Evolutionary conservation across 768 basidiomycete species (phyloP).

Genomic region (Rhizopogon vulgaris): DNA sequence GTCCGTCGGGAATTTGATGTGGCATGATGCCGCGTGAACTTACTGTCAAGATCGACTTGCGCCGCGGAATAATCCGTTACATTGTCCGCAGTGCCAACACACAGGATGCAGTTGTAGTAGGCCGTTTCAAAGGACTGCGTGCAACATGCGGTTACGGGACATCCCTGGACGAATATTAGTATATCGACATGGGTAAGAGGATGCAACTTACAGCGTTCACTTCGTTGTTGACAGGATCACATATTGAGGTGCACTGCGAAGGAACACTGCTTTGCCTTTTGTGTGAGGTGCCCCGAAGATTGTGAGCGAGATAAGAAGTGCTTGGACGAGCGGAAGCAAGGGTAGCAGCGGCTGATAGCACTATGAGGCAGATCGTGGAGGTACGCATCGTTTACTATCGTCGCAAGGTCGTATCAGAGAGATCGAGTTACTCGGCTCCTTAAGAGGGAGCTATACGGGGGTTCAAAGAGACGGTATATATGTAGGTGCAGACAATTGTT

Average conservation of each 20-base stretch:
- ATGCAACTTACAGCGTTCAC: slow-evolving; percentile 14
- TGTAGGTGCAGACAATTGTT: neutral
- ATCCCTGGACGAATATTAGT: slow-evolving; percentile 15
- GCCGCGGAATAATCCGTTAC: slow-evolving; percentile 20
- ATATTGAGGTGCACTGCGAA: slow-evolving; percentile 17
- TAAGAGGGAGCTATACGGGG: neutral
- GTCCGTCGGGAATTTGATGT: neutral
- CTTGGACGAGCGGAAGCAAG: slow-evolving; percentile 1
- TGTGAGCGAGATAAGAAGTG: slow-evolving; percentile 2
- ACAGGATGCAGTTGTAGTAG: slow-evolving; percentile 39
- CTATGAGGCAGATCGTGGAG: neutral
- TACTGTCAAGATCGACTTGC: slow-evolving; percentile 32
- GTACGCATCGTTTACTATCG: slow-evolving; percentile 11
- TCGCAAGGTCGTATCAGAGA: neutral
- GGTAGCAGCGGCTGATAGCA: slow-evolving; percentile 4
- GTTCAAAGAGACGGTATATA: neutral
- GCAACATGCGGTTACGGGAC: slow-evolving; percentile 32
- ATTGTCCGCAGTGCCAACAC: slow-evolving; percentile 26
- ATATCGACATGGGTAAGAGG: slow-evolving; percentile 2
- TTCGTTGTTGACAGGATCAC: slow-evolving; percentile 19
- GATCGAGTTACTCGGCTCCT: neutral
- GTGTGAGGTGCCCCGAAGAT: neutral
- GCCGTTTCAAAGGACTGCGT: slow-evolving; percentile 29
- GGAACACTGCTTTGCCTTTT: slow-evolving; percentile 18
- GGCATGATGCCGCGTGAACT: slow-evolving; percentile 5